Base-by-base conservation (phyloP, 768 basidiomycete genomes). In the Amanita polypyramis region DNA sequence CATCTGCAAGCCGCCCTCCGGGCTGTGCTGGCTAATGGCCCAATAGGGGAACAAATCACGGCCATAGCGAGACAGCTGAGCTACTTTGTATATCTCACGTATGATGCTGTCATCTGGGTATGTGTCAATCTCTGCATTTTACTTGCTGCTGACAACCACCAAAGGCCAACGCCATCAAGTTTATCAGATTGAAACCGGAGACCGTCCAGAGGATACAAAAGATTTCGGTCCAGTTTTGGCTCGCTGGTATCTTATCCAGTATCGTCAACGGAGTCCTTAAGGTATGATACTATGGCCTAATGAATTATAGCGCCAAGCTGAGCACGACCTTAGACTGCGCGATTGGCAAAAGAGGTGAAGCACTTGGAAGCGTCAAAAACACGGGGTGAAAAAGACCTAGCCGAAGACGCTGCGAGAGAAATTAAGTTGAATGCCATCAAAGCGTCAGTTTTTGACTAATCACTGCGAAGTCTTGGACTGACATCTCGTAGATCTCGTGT, bases 1-100 rank as follows among this genome's bases (percentile, higher is more conserved):
- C 91, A 96, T 65, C 70, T 94, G 5, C 95, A 98, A 62, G 80
- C 90, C 1, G 93, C 90, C 25, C 67, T 96, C 38, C 82, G 82
- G 44, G 82, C 85, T 15, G 68, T 79, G 2, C 64, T 80, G 21
- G 60, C 74, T 1, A 52, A 77, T 3, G 72, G 72, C 5, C 75
- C 80, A 48, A 55, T 80, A 1, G 65, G 74, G 9, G 89, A 97
- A 60, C 83, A 84, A 52, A 68, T 93, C 47, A 75, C 85, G 0
- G 80, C 85, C 19, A 79, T 96, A 55, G 82, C 75, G 29, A 74
- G 90, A 41, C 95, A 98, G 63, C 60, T 98, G 14, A 76, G 77
- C 2, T 98, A 97, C 70, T 92, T 90, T 52, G 83, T 82, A 2
- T 99, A 89, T 64, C 76, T 96, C 38, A 62, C 79, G 8, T 79